Base-by-base conservation (phyloP, 163 green algal genomes). In the Volvox carteri region DNA sequence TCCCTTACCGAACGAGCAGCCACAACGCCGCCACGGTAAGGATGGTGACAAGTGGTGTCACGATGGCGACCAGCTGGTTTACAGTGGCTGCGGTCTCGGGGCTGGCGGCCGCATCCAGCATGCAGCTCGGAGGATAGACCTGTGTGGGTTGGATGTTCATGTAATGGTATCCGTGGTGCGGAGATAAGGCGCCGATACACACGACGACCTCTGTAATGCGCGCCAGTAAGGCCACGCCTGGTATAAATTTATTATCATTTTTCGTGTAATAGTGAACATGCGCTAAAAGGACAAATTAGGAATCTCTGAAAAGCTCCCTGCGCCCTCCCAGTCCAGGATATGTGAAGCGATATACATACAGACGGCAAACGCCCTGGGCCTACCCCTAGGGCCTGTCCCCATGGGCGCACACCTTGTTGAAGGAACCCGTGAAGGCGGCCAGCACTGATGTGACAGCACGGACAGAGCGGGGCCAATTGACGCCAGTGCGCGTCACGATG, bases 401-500 rank as follows among this genome's bases (percentile, higher is more conserved):
- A n/a, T n/a, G n/a, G n/a, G n/a, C n/a, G n/a, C n/a, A 65, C 6
- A 65, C 84, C 84, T 67, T 48, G 7, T 12, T 0, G 7, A 89
- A 37, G 0, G 50, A 52, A 9, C 84, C 84, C 0, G 84, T 89
- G 30, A 89, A 14, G 1, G 84, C 70, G 0, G 72, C 50, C 18
- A 84, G 18, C 8, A 77, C 2, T 0, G 54, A 77, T 0, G 72
- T 84, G 52, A 89, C 65, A 41, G 14, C 19, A 23, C 41, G 30
- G 23, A 89, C 41, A 19, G 70, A 76, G 2, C 28, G 18, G 6
- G 84, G 84, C 84, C 84, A 89, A 30, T 89, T 58, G 84, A 89
- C 84, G 84, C 84, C 84, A 39, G 84, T 56, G n/a, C 84, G 84
- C 37, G 84, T 89, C 8, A 89, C 37, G 70, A 89, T 89, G 16